phyloP scores from a whole-genome alignment of 1,139 yeast species.

The Candida sojae region DNA sequence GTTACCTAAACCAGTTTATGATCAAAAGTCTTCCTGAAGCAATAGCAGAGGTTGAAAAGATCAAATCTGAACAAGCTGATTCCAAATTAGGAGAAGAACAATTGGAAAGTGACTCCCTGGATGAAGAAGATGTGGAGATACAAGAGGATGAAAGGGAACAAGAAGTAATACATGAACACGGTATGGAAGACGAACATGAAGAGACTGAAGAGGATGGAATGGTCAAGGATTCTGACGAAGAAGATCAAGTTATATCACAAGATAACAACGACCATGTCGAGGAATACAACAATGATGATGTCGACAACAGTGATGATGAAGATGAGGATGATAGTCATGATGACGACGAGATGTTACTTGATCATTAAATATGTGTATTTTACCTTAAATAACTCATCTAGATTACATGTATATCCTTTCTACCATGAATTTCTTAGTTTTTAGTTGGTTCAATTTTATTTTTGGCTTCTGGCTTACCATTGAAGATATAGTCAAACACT shows the following conservation, averaged over 20 bases:
- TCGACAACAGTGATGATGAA: background rate
- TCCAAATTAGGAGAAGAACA: slow-evolving; percentile 19
- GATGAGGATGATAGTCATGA: slow-evolving; percentile 3
- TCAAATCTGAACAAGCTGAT: slow-evolving; percentile 20
- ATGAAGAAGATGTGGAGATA: slow-evolving; percentile 13
- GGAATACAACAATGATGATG: slow-evolving; percentile 8
- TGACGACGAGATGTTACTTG: slow-evolving; percentile 19
- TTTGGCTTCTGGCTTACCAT: slow-evolving; percentile 38
- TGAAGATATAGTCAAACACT: slow-evolving; percentile 57
- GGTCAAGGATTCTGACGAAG: slow-evolving; percentile 15
- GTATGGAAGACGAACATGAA: slow-evolving; percentile 14
- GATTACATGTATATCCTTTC: background rate
- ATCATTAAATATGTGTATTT: slow-evolving; percentile 10
- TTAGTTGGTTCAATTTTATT: slow-evolving; percentile 4
- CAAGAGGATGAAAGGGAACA: slow-evolving; percentile 11
- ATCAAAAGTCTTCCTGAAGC: slow-evolving; percentile 31
- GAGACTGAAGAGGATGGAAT: slow-evolving; percentile 15
- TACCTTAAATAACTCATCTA: background rate
- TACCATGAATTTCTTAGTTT: background rate
- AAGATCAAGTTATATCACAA: slow-evolving; percentile 11
- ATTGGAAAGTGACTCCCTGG: slow-evolving; percentile 14
- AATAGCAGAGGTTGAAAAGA: slow-evolving; percentile 29
- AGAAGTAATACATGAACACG: slow-evolving; percentile 9
- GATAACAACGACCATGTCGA: slow-evolving; percentile 9
- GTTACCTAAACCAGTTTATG: slow-evolving; percentile 39